Evolutionary conservation across 2,329 filamentous ascomycete genomes (phyloP).

Genomic region (Talaromyces sp.): DNA sequence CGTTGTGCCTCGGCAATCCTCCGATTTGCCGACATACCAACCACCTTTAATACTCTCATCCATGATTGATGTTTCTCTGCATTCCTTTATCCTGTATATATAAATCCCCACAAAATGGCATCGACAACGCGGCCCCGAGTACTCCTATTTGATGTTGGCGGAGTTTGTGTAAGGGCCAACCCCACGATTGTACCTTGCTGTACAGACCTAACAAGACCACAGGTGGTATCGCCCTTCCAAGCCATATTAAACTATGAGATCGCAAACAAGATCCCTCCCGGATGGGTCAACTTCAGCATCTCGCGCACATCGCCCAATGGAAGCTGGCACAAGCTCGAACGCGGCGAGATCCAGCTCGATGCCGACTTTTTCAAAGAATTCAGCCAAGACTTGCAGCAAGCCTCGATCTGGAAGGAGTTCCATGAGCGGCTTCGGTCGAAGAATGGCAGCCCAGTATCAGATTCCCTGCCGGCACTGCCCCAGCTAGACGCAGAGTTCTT

Average conservation of each 20-base stretch:
- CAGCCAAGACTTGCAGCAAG: constrained; percentile 64
- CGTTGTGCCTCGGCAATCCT: constrained; percentile 25
- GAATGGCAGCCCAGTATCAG: constrained; percentile 14
- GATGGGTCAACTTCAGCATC: constrained; percentile 90
- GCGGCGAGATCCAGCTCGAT: constrained; percentile 73
- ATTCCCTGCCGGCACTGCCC: constrained; percentile 58
- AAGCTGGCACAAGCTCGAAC: constrained; percentile 83
- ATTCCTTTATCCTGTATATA: not conserved
- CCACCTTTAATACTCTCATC: not conserved
- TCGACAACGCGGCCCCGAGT: constrained; percentile 54
- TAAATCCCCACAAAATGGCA: constrained; percentile 28
- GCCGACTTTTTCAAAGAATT: constrained; percentile 71
- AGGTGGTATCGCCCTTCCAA: constrained; percentile 90
- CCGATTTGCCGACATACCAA: not conserved
- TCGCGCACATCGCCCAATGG: constrained; percentile 71
- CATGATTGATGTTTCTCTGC: not conserved
- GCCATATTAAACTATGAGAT: constrained; percentile 88
- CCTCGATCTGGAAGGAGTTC: constrained; percentile 64
- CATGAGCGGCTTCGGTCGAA: constrained; percentile 30
- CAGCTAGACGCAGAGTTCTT: constrained; percentile 70
- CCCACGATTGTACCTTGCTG: not conserved
- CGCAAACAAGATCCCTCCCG: constrained; percentile 68
- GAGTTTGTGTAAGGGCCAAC: constrained; percentile 77
- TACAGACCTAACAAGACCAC: not conserved
- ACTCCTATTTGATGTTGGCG: constrained; percentile 90